Conservation (phyloP, 2,329 filamentous ascomycete genomes). For the Dothideomycetes sp. region DNA sequence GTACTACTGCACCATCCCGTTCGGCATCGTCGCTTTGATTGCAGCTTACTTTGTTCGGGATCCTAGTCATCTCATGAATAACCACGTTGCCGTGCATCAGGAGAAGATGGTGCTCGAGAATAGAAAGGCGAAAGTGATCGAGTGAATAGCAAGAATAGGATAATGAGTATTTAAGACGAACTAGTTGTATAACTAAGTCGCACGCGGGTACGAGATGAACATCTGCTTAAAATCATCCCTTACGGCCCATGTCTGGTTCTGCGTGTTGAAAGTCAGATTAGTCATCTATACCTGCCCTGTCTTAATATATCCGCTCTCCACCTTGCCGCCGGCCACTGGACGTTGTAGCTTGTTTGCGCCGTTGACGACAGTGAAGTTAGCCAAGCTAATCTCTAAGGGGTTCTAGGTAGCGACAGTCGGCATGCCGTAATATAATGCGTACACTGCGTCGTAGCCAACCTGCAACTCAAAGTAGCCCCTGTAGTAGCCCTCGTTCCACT, state of each 20-base stretch:
- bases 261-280: constrained; percentile 22
- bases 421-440: constrained; percentile 54
- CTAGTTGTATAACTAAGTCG: not conserved
- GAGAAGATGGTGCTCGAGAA: no score
- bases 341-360: constrained; percentile 50
- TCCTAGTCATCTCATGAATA: no score
- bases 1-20: no score
- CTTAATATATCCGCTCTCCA: constrained; percentile 48
- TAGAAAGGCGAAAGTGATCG: no score
- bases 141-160: no score
- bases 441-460: constrained; percentile 44
- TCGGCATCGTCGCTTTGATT: no score
- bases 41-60: no score
- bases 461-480: constrained; percentile 60
- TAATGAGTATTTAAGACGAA: no score
- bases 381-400: constrained; percentile 53
- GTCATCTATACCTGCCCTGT: constrained; percentile 26
- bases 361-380: constrained; percentile 55
- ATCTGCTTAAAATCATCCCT: constrained; percentile 14
- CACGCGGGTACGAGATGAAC: constrained; percentile 1
- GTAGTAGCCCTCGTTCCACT: constrained; percentile 65
- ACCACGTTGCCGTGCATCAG: no score
- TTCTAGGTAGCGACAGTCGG: constrained; percentile 51
- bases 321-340: constrained; percentile 38
- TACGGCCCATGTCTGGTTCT: constrained; percentile 5